Evolutionary conservation across 371 early-diverging fungal genomes (phyloP), one percentile per base, ranked within the genome.

Genomic region (Synchytrium microbalum): DNA sequence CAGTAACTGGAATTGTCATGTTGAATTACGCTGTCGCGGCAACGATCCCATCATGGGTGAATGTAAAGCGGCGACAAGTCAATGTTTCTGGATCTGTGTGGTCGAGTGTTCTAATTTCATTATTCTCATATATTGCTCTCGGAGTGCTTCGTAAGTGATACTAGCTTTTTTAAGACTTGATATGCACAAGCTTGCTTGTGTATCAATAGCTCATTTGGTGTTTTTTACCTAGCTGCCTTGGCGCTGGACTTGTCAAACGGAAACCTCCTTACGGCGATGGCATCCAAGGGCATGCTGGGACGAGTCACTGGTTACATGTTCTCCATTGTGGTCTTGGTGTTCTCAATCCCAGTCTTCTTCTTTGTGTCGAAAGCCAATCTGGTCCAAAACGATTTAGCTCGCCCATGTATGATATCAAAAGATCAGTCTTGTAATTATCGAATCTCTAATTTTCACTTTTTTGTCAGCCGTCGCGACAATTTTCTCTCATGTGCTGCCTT

Each of bases 321-420:
- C 66, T 82, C 90, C 0, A 69, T 89, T 38, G 82, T 82, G 8
- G 86, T 86, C 30, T 80, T 92, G 8, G 75, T 89, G 54, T 85
- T 89, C 2, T 83, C 86, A 10, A 88, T 92, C 54, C 91, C 92
- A 1, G 86, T 88, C 28, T 84, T 81, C 64, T 83, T 85, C 26
- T 85, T 90, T 60, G 85, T 92, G 25, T 80, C 87, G 14, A 69
- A 85, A 24, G 75, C 77, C 32, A 92, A 92, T 66, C 70, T 92
- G 23, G 65, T 86, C 1, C 84, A 85, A 74, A 80, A 82, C 63
- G 66, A 67, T 59, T 60, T 78, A 57, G 77, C 69, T 5, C 33
- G 61, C 19, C 59, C 59, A 23, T 33, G 60, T 56, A 56, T 13
- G 24, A 13, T 24, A 26, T 13, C 24, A 56, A 56, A 24, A 13